Evolutionary conservation across 495 filamentous ascomycete genomes (phyloP).

Genomic region (Lichenothelia convexa): DNA sequence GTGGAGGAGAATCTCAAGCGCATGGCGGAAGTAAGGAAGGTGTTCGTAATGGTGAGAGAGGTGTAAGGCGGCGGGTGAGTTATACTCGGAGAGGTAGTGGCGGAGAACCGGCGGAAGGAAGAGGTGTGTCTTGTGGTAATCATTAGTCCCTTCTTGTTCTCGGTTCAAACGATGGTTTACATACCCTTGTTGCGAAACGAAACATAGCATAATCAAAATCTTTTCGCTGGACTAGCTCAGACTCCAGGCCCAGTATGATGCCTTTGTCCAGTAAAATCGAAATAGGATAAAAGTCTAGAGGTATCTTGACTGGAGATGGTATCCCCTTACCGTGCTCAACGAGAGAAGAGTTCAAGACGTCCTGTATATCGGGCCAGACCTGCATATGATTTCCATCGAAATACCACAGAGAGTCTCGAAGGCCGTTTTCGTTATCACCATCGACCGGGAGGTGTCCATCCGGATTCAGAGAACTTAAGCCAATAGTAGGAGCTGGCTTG

Average conservation of each 20-base stretch:
- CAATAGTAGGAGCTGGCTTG: conserved; percentile 18
- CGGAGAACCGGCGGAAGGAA: conserved; percentile 79
- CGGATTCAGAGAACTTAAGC: not conserved
- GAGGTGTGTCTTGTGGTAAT: conserved; percentile 32
- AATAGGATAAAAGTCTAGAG: conserved; percentile 84
- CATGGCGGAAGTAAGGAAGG: conserved; percentile 81
- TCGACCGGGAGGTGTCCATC: not conserved
- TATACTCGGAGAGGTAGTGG: conserved; percentile 50
- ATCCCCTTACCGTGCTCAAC: conserved; percentile 40
- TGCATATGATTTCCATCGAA: conserved; percentile 72
- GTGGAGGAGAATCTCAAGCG: conserved; percentile 80
- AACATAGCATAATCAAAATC: conserved; percentile 78
- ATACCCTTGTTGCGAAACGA: conserved; percentile 28
- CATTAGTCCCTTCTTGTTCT: not conserved
- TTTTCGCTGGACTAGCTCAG: conserved; percentile 76
- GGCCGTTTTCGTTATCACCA: conserved; percentile 21
- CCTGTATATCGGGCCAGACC: conserved; percentile 81
- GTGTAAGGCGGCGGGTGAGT: conserved; percentile 53
- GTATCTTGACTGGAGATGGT: conserved; percentile 43
- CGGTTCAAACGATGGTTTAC: conserved; percentile 2
- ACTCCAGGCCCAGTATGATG: conserved; percentile 75
- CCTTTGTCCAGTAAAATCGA: conserved; percentile 69
- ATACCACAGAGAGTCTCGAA: conserved; percentile 82
- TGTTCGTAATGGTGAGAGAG: conserved; percentile 67
- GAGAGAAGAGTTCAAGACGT: conserved; percentile 51